A percentile compares a stretch with the other conserved stretches of the same genome.
Evolutionary conservation across 306 rosid species (phyloP).

Genomic region (Quercus alba): DNA sequence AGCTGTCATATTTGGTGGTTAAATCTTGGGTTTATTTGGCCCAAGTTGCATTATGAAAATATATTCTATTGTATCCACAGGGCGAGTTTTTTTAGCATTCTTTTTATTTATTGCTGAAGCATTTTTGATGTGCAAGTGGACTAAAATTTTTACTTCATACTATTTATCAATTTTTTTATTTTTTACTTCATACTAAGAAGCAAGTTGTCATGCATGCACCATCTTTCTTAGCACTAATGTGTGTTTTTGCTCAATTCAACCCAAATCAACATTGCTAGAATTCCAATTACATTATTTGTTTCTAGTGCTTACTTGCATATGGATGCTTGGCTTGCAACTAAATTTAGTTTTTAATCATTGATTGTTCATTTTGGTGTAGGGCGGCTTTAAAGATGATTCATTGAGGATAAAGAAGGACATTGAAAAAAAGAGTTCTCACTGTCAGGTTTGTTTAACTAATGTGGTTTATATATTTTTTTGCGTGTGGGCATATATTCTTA

Average conservation of each 20-base stretch:
- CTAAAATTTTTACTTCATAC: too few species aligned
- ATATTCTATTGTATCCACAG: too few species aligned
- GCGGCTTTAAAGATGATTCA: slow-evolving; percentile 88
- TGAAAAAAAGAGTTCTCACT: slow-evolving; percentile 48
- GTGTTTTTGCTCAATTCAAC: not conserved
- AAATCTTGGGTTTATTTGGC: too few species aligned
- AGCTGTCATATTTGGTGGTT: too few species aligned
- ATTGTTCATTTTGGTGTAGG: slow-evolving; percentile 46
- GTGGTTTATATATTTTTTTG: not conserved
- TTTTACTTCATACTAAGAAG: too few species aligned
- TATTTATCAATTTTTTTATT: too few species aligned
- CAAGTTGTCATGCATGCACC: not conserved
- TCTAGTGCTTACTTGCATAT: not conserved
- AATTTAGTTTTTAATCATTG: not conserved
- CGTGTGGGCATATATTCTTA: not conserved
- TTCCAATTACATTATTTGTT: not conserved
- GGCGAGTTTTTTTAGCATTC: too few species aligned
- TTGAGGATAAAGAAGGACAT: slow-evolving; percentile 78
- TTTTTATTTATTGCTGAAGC: too few species aligned
- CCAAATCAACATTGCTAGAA: too few species aligned
- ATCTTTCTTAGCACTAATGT: not conserved
- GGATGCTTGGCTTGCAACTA: not conserved
- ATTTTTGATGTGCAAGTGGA: too few species aligned
- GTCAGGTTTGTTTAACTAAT: slow-evolving; percentile 66
- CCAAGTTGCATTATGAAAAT: too few species aligned